Base-by-base conservation (phyloP, 768 basidiomycete genomes). In the Tylopilus cervinicoccineus region DNA sequence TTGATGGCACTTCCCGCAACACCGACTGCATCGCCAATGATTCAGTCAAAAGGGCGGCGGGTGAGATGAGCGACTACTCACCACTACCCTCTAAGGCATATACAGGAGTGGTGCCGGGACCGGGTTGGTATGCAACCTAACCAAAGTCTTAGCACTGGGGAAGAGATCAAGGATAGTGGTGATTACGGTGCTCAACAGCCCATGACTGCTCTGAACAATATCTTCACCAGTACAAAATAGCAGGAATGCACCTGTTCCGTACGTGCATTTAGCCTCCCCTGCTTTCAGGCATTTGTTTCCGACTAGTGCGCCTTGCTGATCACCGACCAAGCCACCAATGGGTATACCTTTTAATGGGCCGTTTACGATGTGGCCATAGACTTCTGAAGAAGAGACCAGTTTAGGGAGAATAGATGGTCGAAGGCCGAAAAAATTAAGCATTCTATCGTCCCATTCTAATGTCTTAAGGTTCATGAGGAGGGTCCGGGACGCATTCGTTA, bases 261-360 rank as follows among this genome's bases (percentile, higher is more conserved):
- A 99, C 5, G 96, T 99, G 69, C 93, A 96, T 70, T 99, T 99
- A 3, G 94, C 95, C 65, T 97, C 88, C 16, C 95, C 95, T 55
- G 80, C 76, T n/a, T 63, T 74, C 45, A 99, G 67, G 62, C 96
- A 98, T 67, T 96, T 97, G 73, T 99, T 97, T 0, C 95, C 96
- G 43, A 97, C 82, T 20, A 99, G 73, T 20, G 95, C 95, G 6
- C 88, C 96, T 66, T 99, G 96, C 71, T 99, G 96, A 64, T 99
- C 96, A n/a, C 96, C 96, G 8, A 95, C 83, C 39, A 98, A 80
- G 19, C 95, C 95, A 31, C 84, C 93, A 45, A 99, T 90, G 9
- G 86, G 86, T 11, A 93, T 76, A 33, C 88, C 91, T 55, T 75
- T 72, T 52, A 92, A 72, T 3, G 82, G 60, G 2, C 90, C 88